Evolutionary conservation across 495 filamentous ascomycete species (phyloP).

Genomic region (Neurospora hispaniola): DNA sequence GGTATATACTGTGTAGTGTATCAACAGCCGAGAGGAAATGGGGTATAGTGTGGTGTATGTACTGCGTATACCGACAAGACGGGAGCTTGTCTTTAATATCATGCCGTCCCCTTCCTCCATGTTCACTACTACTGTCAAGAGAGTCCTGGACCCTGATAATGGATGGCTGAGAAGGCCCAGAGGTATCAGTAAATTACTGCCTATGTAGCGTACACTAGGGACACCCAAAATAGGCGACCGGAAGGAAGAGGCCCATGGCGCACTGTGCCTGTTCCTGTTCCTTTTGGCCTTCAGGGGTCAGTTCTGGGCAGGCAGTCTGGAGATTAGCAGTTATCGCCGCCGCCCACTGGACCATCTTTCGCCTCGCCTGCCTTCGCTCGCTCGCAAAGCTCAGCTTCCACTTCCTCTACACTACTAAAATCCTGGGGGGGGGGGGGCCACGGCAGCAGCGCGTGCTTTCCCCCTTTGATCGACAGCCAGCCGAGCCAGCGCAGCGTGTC

Average conservation of each 20-base stretch:
- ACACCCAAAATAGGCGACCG: neutral
- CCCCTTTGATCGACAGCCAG: conserved; percentile 1
- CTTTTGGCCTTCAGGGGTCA: neutral
- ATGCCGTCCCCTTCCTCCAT: no score
- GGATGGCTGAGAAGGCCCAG: neutral
- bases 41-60: neutral
- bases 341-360: neutral
- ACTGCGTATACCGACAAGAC: neutral
- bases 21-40: no score
- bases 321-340: neutral
- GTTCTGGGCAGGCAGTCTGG: neutral
- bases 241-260: neutral
- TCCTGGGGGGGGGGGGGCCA: neutral
- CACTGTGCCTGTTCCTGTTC: neutral
- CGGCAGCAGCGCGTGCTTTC: neutral
- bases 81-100: no score
- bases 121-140: neutral
- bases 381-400: neutral
- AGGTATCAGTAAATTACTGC: neutral
- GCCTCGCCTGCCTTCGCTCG: neutral
- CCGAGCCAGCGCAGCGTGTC: neutral
- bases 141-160: neutral
- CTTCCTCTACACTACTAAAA: neutral
- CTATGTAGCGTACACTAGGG: no score
- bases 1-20: neutral